Evolutionary conservation across 306 rosid genomes (phyloP).

Genomic region (Lathyrus sativus): DNA sequence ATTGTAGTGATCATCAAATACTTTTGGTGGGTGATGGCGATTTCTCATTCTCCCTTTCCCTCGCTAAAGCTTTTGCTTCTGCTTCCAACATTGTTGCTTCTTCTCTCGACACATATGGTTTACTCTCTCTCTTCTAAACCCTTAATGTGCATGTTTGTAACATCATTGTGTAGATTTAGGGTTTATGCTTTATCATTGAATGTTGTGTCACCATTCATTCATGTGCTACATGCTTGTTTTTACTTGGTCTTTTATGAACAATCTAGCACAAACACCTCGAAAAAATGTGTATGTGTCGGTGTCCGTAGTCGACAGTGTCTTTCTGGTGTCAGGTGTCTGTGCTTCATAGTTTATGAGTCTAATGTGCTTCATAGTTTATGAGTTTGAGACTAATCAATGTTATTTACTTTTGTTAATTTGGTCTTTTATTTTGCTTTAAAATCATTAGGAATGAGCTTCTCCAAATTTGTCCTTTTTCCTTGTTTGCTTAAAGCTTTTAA

Average conservation of each 20-base stretch:
- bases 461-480: neutral
- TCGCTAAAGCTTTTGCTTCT: conserved; percentile 52
- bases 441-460: neutral
- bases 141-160: neutral
- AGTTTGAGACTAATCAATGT: neutral
- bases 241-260: no score
- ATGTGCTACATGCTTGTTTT: no score
- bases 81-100: conserved; percentile 52
- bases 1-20: conserved; percentile 53
- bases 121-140: neutral
- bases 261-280: no score
- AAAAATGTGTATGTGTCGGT: no score
- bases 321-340: neutral
- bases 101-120: conserved; percentile 49
- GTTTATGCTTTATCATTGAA: no score
- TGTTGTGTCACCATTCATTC: no score
- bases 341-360: neutral
- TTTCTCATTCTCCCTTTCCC: conserved; percentile 54
- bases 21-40: conserved; percentile 66
- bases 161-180: no score
- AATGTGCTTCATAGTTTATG: no score
- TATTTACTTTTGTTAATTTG: neutral
- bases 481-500: neutral
- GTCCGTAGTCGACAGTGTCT: no score
- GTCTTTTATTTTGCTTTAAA: neutral